These are phyloP conservation scores for Stromatinia cepivora DNA, from an alignment of 2,329 filamentous ascomycete genomes.

Conservation along the genomic window DNA sequence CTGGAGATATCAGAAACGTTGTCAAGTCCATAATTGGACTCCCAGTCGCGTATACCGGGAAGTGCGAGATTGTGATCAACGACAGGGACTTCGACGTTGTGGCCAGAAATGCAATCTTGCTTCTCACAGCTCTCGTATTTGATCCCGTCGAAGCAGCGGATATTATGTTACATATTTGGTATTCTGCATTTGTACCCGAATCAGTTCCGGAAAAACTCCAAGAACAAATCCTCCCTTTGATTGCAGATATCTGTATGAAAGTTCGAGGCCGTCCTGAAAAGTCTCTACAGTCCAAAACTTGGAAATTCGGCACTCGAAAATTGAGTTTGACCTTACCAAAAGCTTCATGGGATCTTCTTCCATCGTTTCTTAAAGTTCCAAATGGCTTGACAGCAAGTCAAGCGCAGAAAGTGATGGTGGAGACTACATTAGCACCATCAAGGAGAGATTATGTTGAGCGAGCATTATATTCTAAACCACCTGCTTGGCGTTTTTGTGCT, in stretches of 20 bases:
- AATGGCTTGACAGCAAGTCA: conserved; percentile 31
- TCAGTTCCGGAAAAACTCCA: neutral
- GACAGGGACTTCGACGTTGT: conserved; percentile 28
- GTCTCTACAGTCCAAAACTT: conserved; percentile 21
- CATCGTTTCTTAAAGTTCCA: conserved; percentile 36
- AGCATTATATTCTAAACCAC: conserved; percentile 33
- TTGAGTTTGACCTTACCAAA: conserved; percentile 14
- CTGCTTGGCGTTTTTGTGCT: conserved; percentile 36
- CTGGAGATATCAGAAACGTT: conserved; percentile 48
- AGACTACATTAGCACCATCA: conserved; percentile 37
- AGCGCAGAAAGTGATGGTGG: conserved; percentile 37
- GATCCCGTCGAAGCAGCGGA: conserved; percentile 2
- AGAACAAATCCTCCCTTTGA: neutral
- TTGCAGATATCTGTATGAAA: conserved; percentile 10
- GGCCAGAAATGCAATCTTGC: conserved; percentile 11
- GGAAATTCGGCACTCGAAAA: conserved; percentile 7
- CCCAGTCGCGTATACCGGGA: conserved; percentile 27
- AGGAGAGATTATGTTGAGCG: conserved; percentile 43
- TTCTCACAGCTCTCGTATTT: conserved; percentile 14
- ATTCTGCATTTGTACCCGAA: conserved; percentile 15
- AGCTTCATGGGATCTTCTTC: conserved; percentile 39
- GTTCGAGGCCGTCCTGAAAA: neutral
- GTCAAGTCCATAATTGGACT: conserved; percentile 37
- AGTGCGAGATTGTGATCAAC: conserved; percentile 42
- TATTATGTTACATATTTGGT: conserved; percentile 22